phyloP scores from a whole-genome alignment of 345 rosid genomes.

The Kandelia obovata region DNA sequence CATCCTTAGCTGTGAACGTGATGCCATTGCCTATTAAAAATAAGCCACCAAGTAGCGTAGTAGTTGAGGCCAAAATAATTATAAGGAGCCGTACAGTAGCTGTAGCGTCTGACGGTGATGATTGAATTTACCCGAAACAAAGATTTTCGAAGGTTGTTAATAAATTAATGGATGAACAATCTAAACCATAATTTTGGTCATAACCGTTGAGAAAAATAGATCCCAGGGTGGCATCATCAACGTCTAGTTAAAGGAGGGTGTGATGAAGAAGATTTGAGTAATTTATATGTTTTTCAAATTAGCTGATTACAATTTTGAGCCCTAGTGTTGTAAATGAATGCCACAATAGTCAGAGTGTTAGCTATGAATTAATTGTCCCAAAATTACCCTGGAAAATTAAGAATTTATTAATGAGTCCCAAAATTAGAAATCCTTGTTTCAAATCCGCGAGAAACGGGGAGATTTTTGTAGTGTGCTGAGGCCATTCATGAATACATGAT shows the following conservation, averaged over 20 bases:
- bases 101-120: background rate
- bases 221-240: constrained; percentile 23
- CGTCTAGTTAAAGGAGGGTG: constrained; percentile 22
- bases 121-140: no score
- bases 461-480: no score
- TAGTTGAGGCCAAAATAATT: constrained; percentile 34
- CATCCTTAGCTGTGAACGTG: constrained; percentile 44
- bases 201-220: constrained; percentile 64
- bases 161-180: constrained; percentile 11
- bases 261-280: constrained; percentile 20
- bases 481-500: no score
- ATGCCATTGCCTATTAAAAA: constrained; percentile 42
- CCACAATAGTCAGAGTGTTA: no score
- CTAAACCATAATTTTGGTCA: constrained; percentile 41
- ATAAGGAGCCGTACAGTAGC: background rate
- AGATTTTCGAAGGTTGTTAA: constrained; percentile 1
- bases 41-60: constrained; percentile 32
- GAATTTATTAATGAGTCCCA: no score
- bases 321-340: background rate
- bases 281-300: background rate
- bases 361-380: no score
- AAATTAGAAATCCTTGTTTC: no score
- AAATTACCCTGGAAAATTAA: no score
- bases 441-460: no score
- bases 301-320: background rate